Conservation (phyloP, 2,329 filamentous ascomycete species). For the Furcasterigmium sp. region DNA sequence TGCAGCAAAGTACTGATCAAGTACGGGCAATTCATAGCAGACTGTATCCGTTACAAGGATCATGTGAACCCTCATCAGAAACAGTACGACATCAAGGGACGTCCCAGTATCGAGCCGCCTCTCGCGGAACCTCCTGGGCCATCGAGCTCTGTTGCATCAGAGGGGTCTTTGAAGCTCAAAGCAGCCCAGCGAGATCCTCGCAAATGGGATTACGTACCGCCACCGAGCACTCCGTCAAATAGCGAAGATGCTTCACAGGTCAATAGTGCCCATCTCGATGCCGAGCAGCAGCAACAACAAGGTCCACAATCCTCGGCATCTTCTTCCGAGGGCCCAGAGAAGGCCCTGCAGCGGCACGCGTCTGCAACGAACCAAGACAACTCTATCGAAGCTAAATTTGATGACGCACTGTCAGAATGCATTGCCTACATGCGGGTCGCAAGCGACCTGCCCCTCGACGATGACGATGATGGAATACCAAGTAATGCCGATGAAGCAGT, state of each 20-base stretch:
- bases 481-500: slow-evolving; percentile 11
- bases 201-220: slow-evolving; percentile 31
- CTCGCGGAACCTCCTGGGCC: neutral
- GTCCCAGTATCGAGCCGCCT: slow-evolving; percentile 22
- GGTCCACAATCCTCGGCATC: neutral
- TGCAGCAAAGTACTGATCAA: neutral
- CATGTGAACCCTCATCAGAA: slow-evolving; percentile 54
- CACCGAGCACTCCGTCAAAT: slow-evolving; percentile 29
- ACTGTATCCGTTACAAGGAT: slow-evolving; percentile 56
- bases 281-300: neutral
- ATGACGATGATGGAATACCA: slow-evolving; percentile 45
- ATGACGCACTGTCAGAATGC: slow-evolving; percentile 57
- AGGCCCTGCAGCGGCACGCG: too few species aligned
- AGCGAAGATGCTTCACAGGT: slow-evolving; percentile 25
- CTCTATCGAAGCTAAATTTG: neutral
- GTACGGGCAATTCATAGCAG: slow-evolving; percentile 18
- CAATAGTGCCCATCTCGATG: slow-evolving; percentile 4
- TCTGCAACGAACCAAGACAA: neutral
- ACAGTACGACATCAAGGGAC: slow-evolving; percentile 55
- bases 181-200: slow-evolving; percentile 28
- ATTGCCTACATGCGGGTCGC: slow-evolving; percentile 59
- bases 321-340: too few species aligned
- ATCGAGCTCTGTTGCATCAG: neutral
- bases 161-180: slow-evolving; percentile 39
- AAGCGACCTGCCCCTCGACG: slow-evolving; percentile 52